phyloP scores from a whole-genome alignment of 2,329 filamentous ascomycete genomes.

The Magnaporthiopsis incrustans region DNA sequence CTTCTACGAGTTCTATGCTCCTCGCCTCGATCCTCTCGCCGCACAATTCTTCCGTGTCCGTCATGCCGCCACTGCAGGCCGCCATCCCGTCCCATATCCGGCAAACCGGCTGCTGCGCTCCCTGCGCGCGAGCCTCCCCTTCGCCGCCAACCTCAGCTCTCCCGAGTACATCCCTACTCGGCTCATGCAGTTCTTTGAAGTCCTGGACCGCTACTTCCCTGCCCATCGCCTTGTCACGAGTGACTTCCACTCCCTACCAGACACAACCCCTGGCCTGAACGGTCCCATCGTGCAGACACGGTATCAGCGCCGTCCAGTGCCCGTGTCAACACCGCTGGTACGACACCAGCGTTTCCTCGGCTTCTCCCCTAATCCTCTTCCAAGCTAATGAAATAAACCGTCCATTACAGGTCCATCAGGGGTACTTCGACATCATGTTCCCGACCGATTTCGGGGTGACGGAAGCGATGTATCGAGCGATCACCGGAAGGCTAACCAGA shows the following conservation, averaged over 20 bases:
- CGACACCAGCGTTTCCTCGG: slow-evolving; percentile 24
- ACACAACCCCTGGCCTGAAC: slow-evolving; percentile 77
- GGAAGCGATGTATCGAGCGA: slow-evolving; percentile 84
- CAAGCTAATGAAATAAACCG: neutral
- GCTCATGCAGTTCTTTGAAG: slow-evolving; percentile 94
- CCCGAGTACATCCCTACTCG: slow-evolving; percentile 93
- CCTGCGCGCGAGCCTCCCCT: slow-evolving; percentile 57
- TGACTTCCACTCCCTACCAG: slow-evolving; percentile 82
- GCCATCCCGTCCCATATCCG: slow-evolving; percentile 55
- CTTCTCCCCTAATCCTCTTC: neutral
- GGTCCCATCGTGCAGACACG: slow-evolving; percentile 94
- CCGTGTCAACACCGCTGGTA: slow-evolving; percentile 84
- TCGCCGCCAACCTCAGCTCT: slow-evolving; percentile 65
- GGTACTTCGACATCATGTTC: slow-evolving; percentile 98
- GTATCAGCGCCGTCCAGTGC: slow-evolving; percentile 78
- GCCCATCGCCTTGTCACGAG: slow-evolving; percentile 80
- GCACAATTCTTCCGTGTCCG: slow-evolving; percentile 78
- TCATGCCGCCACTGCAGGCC: slow-evolving; percentile 61
- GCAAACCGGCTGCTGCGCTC: slow-evolving; percentile 47
- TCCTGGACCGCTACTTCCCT: slow-evolving; percentile 81
- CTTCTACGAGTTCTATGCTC: slow-evolving; percentile 90
- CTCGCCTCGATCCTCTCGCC: slow-evolving; percentile 71
- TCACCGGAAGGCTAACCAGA: slow-evolving; percentile 85
- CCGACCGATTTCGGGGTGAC: slow-evolving; percentile 89
- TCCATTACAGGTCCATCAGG: slow-evolving; percentile 72